Evolutionary conservation across 768 basidiomycete species (phyloP), one percentile per base, ranked within the genome.

Genomic region (Russula sp.): DNA sequence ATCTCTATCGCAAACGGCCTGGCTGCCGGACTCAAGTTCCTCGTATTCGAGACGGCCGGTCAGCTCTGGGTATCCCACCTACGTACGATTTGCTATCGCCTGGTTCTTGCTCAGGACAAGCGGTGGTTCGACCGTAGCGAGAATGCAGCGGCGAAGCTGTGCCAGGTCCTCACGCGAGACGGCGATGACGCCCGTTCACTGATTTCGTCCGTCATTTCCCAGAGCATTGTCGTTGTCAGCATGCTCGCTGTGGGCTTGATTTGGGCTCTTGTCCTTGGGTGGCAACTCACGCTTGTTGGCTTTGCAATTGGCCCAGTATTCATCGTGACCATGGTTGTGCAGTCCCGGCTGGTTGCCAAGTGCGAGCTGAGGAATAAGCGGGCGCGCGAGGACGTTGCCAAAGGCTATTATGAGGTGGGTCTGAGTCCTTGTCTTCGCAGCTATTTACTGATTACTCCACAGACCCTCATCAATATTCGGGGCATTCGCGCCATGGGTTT

Each of bases 211-310:
- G 86, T 94, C 48, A 75, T 89, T 52, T 84, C 83, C 0, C 91
- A 95, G 72, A 78, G 79, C 34, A 72, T 87, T 40, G 90, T 94
- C 22, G 90, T 95, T 16, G 64, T 75, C 10, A 78, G 89, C 16
- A 97, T 98, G 94, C 81, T 98, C 52, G 73, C 81, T 1, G 78
- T 96, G 2, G 95, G 94, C 9, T 75, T 98, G 22, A 72, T 90
- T 20, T 99, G 97, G 96, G 95, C 95, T 0, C 79, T 98, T 73
- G 81, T 84, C 2, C 77, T 82, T 34, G 92, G 93, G 0, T 99
- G 96, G 97, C 87, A 97, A 76, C 78, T 98, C 69, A 96, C 94
- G 0, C 81, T 98, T 20, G 91, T 90, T 2, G 95, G 94, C 0
- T 75, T 98, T 32, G 93, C 89, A 1, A 83, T 98, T 51, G 92